Base-by-base conservation (phyloP, 2,329 filamentous ascomycete genomes). In the Cercospora canescens region DNA sequence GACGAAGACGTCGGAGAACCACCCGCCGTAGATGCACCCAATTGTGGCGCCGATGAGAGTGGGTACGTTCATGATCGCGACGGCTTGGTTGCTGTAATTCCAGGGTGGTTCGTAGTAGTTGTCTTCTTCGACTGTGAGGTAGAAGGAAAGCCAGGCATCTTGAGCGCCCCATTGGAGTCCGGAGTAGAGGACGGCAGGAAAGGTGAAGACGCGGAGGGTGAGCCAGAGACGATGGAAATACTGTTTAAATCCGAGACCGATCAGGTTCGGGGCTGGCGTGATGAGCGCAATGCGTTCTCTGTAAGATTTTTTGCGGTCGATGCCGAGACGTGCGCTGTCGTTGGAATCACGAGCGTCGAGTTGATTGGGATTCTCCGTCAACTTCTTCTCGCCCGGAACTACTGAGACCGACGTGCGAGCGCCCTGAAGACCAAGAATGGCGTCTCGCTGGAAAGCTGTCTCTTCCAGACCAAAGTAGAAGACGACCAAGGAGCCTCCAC, bases 101-200 rank as follows among this genome's bases (percentile, higher is more conserved):
- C 84, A 88, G 0, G 86, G 86, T 9, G 78, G 75, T 0, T 77
- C 81, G 28, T 82, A 83, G 82, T 85, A 87, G 69, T 82, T 82
- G 67, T 86, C 84, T 70, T 88, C 84, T 71, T 87, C 81, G 1
- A 87, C 80, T 0, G 86, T 88, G 34, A 87, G 78, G 68, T 88
- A 87, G 72, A 88, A 87, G 1, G 84, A 84, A 24, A 88, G 76
- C 76, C 86, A 87, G n/a, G 86, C 84, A 69, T 87, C 86, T 73
- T 88, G 86, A 32, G 84, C 79, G 4, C 86, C 86, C 86, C 86
- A 88, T 71, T 87, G 85, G 26, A 87, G 74, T 8, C 86, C 85
- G 2, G 85, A 84, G 67, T 84, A 87, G 68, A 85, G 80, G 9
- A 87, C 85, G 1, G 85, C 85, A 0, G 86, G 86, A 66, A 87